phyloP scores from a whole-genome alignment of 2,329 filamentous ascomycete genomes.

The Periconia sp. region DNA sequence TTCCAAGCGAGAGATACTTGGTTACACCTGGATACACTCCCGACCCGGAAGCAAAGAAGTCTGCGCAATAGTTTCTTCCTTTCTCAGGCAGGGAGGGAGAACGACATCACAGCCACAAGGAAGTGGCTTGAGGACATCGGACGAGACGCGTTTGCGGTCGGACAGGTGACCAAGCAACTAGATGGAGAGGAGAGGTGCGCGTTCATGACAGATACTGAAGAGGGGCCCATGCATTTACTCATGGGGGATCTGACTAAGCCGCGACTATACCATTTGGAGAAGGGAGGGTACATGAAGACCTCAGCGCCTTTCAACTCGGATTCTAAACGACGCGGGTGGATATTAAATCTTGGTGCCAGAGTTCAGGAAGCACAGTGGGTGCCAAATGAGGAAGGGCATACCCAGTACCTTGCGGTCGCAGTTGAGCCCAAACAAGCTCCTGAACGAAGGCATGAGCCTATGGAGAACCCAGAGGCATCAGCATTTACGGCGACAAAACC shows the following conservation, averaged over 20 bases:
- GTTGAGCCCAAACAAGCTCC: slow-evolving; percentile 34
- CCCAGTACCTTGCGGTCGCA: slow-evolving; percentile 63
- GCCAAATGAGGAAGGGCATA: slow-evolving; percentile 47
- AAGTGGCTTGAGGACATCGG: slow-evolving; percentile 60
- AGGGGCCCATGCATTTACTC: slow-evolving; percentile 51
- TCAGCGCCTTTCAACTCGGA: slow-evolving; percentile 43
- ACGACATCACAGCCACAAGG: slow-evolving; percentile 56
- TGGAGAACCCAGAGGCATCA: slow-evolving; percentile 47
- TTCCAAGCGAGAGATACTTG: slow-evolving; percentile 59
- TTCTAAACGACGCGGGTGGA: slow-evolving; percentile 53
- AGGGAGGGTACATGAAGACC: slow-evolving; percentile 53
- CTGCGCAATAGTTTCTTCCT: slow-evolving; percentile 54
- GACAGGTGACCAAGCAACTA: slow-evolving; percentile 49
- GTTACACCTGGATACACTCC: slow-evolving; percentile 59
- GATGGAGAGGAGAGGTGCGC: slow-evolving; percentile 42
- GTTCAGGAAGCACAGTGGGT: slow-evolving; percentile 58
- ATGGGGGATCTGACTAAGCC: slow-evolving; percentile 58
- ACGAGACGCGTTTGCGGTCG: slow-evolving; percentile 48
- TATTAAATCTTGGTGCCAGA: slow-evolving; percentile 62
- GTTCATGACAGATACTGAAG: slow-evolving; percentile 50
- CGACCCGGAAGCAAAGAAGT: slow-evolving; percentile 45
- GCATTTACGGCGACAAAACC: slow-evolving; percentile 58
- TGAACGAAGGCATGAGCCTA: slow-evolving; percentile 27
- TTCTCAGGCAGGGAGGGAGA: slow-evolving; percentile 46
- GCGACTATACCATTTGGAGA: slow-evolving; percentile 49